Evolutionary conservation across 495 filamentous ascomycete genomes (phyloP), one percentile per base, ranked within the genome.

Genomic region (Aspergillus egyptiacus): DNA sequence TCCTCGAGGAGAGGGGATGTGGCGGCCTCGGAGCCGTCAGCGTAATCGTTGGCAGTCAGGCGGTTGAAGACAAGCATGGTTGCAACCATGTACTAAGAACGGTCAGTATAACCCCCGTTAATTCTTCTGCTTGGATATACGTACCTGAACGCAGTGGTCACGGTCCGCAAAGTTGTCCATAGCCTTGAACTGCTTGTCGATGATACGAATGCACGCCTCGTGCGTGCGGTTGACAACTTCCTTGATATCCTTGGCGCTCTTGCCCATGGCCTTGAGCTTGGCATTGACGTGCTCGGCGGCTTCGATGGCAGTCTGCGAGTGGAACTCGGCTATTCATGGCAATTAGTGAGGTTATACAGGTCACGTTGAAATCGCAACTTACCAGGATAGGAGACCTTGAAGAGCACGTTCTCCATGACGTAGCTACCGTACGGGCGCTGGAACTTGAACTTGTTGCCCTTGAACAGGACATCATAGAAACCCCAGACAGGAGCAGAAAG

Each of bases 161-260:
- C 93, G 90, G 70, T 98, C 93, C 53, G 93, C 93, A 63, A 96
- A 98, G 78, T 98, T 98, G 76, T 96, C 90, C 86, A 98, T 91
- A 51, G 90, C 84, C 77, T 96, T 97, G 78, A 95, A 93, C 71
- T 97, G 94, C 79, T 98, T 98, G 79, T 98, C 93, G 62, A 98
- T 98, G 71, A 98, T 98, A 45, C 93, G 88, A 59, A 97, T 81
- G 70, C 94, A 97, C 27, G 93, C 93, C 71, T 98, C 93, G 72
- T 98, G 93, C 2, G 93, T 98, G 55, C 93, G 84, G 79, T 91
- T 95, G 53, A 84, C 87, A 61, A 98, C 80, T 39, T 76, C 80
- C 71, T 95, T 89, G 72, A 98, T 97, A 62, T 98, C 94, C 63
- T 85, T 85, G 24, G 90, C 90, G 46, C 84, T 87, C 78, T 96